A percentile compares a stretch with the other conserved stretches of the same genome.
Evolutionary conservation across 768 basidiomycete genomes (phyloP).

Genomic region (Pulveroboletus frians): DNA sequence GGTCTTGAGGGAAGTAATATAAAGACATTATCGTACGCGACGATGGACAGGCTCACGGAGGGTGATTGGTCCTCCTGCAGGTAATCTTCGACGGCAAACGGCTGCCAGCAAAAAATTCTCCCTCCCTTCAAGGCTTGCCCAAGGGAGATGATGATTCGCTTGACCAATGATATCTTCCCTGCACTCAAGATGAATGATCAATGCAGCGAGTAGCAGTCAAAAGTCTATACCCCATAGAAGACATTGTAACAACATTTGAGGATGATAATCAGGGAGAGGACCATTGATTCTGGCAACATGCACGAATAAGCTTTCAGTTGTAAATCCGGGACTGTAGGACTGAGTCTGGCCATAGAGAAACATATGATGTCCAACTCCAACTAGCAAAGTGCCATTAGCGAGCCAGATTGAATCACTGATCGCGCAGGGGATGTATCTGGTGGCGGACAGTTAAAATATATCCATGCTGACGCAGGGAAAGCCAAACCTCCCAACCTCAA

Average conservation of each 20-base stretch:
- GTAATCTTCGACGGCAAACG: slow-evolving; percentile 50
- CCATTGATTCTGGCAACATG: slow-evolving; percentile 80
- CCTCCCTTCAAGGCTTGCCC: slow-evolving; percentile 30
- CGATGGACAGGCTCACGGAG: slow-evolving; percentile 17
- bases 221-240: slow-evolving; percentile 75
- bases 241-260: slow-evolving; percentile 88
- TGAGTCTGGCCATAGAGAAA: slow-evolving; percentile 62
- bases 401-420: slow-evolving; percentile 93
- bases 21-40: background rate
- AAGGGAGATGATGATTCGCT: slow-evolving; percentile 71
- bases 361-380: slow-evolving; percentile 82
- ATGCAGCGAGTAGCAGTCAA: background rate
- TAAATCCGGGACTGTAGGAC: slow-evolving; percentile 14
- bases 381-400: slow-evolving; percentile 71
- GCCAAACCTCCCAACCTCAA: slow-evolving; percentile 68
- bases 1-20: slow-evolving; percentile 6
- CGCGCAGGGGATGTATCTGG: slow-evolving; percentile 67
- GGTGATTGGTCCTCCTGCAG: slow-evolving; percentile 16
- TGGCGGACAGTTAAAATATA: background rate
- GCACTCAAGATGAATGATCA: slow-evolving; percentile 6
- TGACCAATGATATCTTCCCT: slow-evolving; percentile 86
- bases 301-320: slow-evolving; percentile 62
- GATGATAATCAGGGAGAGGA: slow-evolving; percentile 87
- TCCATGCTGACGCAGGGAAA: background rate
- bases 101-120: slow-evolving; percentile 36